Evolutionary conservation across 2,329 filamentous ascomycete species (phyloP), one percentile per base, ranked within the genome.

Genomic region (Penicillium sumatraense): DNA sequence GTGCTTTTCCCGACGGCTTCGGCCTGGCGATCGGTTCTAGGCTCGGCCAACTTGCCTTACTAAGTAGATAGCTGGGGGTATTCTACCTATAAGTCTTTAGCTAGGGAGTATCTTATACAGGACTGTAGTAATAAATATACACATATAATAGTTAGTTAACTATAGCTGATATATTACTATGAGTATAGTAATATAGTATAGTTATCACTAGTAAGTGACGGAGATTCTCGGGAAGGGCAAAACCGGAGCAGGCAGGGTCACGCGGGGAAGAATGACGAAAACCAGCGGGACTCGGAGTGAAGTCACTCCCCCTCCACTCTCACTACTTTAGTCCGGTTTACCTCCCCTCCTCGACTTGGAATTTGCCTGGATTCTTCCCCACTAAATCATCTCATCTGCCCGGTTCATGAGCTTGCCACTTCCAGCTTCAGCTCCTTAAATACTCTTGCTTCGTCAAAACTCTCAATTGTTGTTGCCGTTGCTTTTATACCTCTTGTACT

Each of bases 261-360:
- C 56, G 57, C 60, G 61, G 61, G 61, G 61, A 59, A 64, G 29
- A 42, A 61, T 62, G 61, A 64, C 60, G 60, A 64, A 63, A 63
- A 63, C 54, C 35, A 18, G 40, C 48, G 36, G 54, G 40, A 46
- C 16, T 45, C 46, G 38, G 51, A 38, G 47, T 60, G 57, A 58
- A 49, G 56, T 60, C 58, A 59, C 55, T 51, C 23, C 51, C 50
- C 54, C 36, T 46, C 41, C 38, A 24, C 36, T 21, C 33, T 31
- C 35, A 44, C 48, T 62, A 65, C 60, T n/a, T 61, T 63, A 60
- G 56, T 53, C 53, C 61, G 59, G 61, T 60, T 63, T 62, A 24
- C 31, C 41, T 44, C 58, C 35, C 49, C 47, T 52, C 49, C 46
- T 63, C n/a, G 61, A 63, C 57, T 57, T 62, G 58, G 14, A 42